Conservation (phyloP, 1,284 basidiomycete genomes). For the Boletus calvinii region DNA sequence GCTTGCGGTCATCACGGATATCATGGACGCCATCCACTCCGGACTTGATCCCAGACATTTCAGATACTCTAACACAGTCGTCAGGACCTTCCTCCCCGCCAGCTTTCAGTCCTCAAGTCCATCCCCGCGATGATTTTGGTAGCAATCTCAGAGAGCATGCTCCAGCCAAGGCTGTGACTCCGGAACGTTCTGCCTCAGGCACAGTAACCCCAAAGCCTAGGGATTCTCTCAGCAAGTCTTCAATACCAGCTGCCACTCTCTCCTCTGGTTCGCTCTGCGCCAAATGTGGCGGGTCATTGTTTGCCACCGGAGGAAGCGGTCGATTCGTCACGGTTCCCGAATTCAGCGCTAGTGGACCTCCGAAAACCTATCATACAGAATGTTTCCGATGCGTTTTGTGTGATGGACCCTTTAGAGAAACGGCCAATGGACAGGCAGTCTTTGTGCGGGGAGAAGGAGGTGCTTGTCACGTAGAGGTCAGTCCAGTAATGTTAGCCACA, state of each 20-base stretch:
- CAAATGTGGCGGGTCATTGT: slow-evolving; percentile 57
- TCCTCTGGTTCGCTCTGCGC: slow-evolving; percentile 44
- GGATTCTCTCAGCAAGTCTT: slow-evolving; percentile 23
- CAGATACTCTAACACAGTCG: slow-evolving; percentile 55
- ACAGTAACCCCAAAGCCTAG: slow-evolving; percentile 26
- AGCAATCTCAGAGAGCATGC: slow-evolving; percentile 13
- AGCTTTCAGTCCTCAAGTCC: slow-evolving; percentile 34
- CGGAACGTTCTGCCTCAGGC: slow-evolving; percentile 13
- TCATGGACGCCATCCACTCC: slow-evolving; percentile 50
- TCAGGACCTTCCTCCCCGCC: slow-evolving; percentile 58
- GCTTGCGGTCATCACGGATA: slow-evolving; percentile 28
- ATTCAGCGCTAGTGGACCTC: slow-evolving; percentile 43
- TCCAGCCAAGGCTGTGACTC: slow-evolving; percentile 2
- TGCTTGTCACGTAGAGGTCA: slow-evolving; percentile 70
- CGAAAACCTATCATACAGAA: slow-evolving; percentile 63
- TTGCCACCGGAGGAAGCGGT: slow-evolving; percentile 52
- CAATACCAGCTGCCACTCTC: slow-evolving; percentile 29
- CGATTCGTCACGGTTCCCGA: slow-evolving; percentile 69
- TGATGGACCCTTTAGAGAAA: slow-evolving; percentile 59
- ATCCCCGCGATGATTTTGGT: slow-evolving; percentile 14
- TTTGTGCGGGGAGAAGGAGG: slow-evolving; percentile 65
- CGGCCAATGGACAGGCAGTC: slow-evolving; percentile 56
- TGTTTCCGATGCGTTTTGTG: slow-evolving; percentile 75
- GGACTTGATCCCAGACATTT: slow-evolving; percentile 60
- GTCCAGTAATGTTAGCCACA: slow-evolving; percentile 21